Percentiles rank a stretch among this genome's conserved stretches.
Conservation (phyloP, 2,329 filamentous ascomycete genomes). For the Colletotrichum sp. region DNA sequence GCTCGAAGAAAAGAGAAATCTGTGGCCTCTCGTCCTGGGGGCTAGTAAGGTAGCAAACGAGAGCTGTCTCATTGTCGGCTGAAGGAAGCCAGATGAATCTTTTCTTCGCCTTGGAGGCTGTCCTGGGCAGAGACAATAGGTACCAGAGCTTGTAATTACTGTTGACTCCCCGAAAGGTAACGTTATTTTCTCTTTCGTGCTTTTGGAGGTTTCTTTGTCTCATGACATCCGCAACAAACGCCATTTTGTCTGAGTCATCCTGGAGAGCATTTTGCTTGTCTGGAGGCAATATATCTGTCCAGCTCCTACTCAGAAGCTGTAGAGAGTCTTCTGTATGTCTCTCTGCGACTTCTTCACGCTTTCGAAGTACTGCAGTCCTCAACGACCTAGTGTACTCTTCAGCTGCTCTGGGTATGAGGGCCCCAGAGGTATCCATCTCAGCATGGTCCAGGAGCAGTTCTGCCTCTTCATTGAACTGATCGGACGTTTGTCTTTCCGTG, state of each 20-base stretch:
- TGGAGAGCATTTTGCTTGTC: rapidly evolving
- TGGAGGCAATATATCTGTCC: background rate
- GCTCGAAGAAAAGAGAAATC: background rate
- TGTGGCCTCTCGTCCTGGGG: background rate
- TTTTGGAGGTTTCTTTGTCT: background rate
- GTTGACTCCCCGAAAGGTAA: background rate
- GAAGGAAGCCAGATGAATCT: background rate
- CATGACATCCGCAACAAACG: background rate
- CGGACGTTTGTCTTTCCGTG: rapidly evolving
- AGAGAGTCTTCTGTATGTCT: background rate
- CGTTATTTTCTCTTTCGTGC: background rate
- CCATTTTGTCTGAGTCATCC: rapidly evolving
- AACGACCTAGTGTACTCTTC: background rate
- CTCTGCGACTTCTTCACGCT: background rate
- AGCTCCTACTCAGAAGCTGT: background rate
- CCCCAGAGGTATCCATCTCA: background rate
- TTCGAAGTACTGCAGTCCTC: background rate
- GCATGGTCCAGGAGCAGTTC: rapidly evolving
- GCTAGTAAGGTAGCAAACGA: background rate
- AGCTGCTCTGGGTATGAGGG: background rate
- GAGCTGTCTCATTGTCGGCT: background rate
- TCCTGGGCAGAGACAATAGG: rapidly evolving
- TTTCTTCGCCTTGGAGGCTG: background rate
- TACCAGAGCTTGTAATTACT: background rate
- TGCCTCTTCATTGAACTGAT: background rate